A percentile compares a stretch with the other conserved stretches of the same genome.
Conservation (phyloP, 2,329 filamentous ascomycete genomes). For the Trichoderma atrobrunneum region DNA sequence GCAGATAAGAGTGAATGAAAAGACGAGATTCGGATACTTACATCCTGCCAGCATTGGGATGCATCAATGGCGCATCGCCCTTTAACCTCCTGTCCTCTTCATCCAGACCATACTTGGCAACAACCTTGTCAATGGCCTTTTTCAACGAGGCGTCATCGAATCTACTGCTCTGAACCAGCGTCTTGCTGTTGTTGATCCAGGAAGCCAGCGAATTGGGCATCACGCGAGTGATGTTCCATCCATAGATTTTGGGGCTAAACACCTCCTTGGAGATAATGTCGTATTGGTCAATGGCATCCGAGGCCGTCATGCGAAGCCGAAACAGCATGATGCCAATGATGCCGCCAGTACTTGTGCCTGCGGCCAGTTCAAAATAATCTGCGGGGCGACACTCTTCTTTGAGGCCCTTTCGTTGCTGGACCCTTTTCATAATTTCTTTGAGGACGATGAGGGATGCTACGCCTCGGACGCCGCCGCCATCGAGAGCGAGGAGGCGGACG, state of each 20-base stretch:
- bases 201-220: slow-evolving; percentile 9
- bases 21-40: neutral
- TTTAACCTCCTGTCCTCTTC: neutral
- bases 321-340: slow-evolving; percentile 17
- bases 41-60: slow-evolving; percentile 5
- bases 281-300: neutral
- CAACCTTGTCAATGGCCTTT: slow-evolving; percentile 5
- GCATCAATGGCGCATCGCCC: neutral
- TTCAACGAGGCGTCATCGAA: slow-evolving; percentile 4
- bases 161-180: slow-evolving; percentile 6
- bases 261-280: slow-evolving; percentile 6
- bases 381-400: slow-evolving; percentile 8
- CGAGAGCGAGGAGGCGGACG: slow-evolving; percentile 10
- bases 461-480: slow-evolving; percentile 12
- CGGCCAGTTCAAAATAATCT: slow-evolving; percentile 8
- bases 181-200: slow-evolving; percentile 11
- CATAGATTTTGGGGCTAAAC: slow-evolving; percentile 5
- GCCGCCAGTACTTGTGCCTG: slow-evolving; percentile 4
- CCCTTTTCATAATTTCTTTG: slow-evolving; percentile 12
- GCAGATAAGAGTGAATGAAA: neutral
- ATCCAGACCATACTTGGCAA: slow-evolving; percentile 7
- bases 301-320: slow-evolving; percentile 15
- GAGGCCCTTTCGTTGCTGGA: neutral
- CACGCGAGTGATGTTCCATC: neutral
- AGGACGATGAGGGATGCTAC: slow-evolving; percentile 3